These are phyloP conservation scores for Paradendryphiella salina DNA, from an alignment of 2,329 filamentous ascomycete species.

Conservation along the genomic window DNA sequence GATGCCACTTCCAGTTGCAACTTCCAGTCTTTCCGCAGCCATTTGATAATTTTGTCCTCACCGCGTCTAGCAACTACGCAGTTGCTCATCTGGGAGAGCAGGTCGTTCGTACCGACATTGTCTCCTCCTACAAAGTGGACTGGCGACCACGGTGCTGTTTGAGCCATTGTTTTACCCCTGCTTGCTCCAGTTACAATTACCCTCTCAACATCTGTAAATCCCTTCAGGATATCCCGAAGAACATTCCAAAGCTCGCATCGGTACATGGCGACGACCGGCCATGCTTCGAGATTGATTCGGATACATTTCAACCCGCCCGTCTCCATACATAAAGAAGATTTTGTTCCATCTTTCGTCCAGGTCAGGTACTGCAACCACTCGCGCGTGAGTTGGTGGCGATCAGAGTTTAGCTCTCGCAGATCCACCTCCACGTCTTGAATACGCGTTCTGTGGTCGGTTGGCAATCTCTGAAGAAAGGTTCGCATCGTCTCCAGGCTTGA, in stretches of 20 bases:
- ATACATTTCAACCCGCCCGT: constrained; percentile 40
- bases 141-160: constrained; percentile 42
- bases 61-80: constrained; percentile 23
- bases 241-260: constrained; percentile 40
- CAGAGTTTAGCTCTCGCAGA: constrained; percentile 34
- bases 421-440: constrained; percentile 47
- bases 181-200: constrained; percentile 41
- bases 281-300: constrained; percentile 43
- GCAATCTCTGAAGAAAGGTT: constrained; percentile 35
- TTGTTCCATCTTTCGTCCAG: constrained; percentile 20
- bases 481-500: constrained; percentile 36
- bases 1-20: constrained; percentile 41
- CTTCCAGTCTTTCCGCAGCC: constrained; percentile 33
- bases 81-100: constrained; percentile 41
- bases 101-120: constrained; percentile 40
- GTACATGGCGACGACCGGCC: constrained; percentile 38
- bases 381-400: constrained; percentile 27
- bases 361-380: constrained; percentile 47
- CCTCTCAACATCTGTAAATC: constrained; percentile 37
- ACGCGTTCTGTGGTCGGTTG: constrained; percentile 20
- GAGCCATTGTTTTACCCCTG: constrained; percentile 38
- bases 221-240: constrained; percentile 34
- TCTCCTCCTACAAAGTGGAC: constrained; percentile 45
- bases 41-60: constrained; percentile 36
- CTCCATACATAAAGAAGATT: constrained; percentile 32